Evolutionary conservation across 2,329 filamentous ascomycete species (phyloP).

Genomic region (Penicillium sp.): DNA sequence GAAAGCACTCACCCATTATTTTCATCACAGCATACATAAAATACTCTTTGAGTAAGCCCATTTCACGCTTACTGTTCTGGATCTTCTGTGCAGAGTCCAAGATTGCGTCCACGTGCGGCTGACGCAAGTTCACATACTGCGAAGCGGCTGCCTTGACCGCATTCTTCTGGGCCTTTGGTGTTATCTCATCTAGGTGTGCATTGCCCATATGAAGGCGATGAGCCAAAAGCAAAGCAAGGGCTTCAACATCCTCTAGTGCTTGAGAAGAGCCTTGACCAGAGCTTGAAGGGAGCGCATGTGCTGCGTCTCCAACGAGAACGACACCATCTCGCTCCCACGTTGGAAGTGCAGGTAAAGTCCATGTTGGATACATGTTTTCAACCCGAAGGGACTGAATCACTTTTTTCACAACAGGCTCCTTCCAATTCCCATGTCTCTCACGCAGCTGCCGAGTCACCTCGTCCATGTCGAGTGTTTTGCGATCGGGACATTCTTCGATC

Average conservation of each 20-base stretch:
- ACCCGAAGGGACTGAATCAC: constrained; percentile 41
- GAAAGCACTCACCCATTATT: constrained; percentile 30
- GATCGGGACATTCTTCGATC: constrained; percentile 33
- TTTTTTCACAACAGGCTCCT: constrained; percentile 45
- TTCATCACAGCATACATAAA: constrained; percentile 38
- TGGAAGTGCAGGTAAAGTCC: constrained; percentile 48
- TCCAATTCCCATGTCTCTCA: constrained; percentile 46
- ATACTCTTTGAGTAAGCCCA: constrained; percentile 36
- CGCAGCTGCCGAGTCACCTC: constrained; percentile 38
- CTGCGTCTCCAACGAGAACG: constrained; percentile 26
- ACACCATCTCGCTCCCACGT: constrained; percentile 50
- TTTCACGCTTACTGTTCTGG: constrained; percentile 36
- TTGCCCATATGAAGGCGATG: background rate
- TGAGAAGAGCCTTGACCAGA: background rate
- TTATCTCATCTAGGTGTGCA: background rate
- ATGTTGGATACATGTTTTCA: constrained; percentile 49
- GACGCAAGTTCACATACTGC: constrained; percentile 35
- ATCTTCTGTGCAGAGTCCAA: constrained; percentile 32
- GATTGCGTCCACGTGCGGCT: constrained; percentile 36
- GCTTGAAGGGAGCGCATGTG: background rate
- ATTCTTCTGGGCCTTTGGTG: background rate
- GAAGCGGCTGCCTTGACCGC: constrained; percentile 29
- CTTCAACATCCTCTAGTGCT: background rate
- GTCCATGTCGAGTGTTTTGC: constrained; percentile 30
- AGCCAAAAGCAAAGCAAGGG: background rate